These are phyloP conservation scores for Medicago ruthenica DNA, from an alignment of 306 rosid species.

Conservation along the genomic window DNA sequence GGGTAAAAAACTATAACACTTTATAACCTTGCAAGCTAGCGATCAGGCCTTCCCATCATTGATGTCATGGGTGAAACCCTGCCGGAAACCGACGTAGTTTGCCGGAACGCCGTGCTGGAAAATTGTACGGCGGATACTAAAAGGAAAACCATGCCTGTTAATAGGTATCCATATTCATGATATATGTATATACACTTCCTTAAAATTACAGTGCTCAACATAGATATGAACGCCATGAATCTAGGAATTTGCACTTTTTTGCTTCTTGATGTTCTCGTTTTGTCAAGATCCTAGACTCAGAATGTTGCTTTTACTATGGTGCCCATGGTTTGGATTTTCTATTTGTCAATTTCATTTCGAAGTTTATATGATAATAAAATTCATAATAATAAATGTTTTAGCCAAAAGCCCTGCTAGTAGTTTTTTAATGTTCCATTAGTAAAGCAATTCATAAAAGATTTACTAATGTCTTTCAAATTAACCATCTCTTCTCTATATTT, in stretches of 20 bases:
- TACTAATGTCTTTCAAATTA: too few relatives aligned
- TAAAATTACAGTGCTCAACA: conserved; percentile 53
- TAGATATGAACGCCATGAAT: conserved; percentile 48
- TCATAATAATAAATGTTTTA: too few relatives aligned
- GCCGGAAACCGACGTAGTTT: conserved; percentile 39
- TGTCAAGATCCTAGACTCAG: background rate
- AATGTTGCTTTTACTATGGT: conserved; percentile 42
- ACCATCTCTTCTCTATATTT: too few relatives aligned
- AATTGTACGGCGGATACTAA: conserved; percentile 50
- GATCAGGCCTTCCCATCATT: conserved; percentile 61
- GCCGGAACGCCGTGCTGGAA: conserved; percentile 52
- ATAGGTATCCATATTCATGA: conserved; percentile 45
- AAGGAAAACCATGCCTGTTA: conserved; percentile 50
- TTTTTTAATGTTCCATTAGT: too few relatives aligned
- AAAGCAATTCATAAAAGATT: too few relatives aligned
- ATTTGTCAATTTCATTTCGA: background rate
- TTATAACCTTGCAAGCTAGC: conserved; percentile 38
- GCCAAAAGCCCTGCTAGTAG: too few relatives aligned
- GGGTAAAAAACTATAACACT: background rate
- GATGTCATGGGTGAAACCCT: conserved; percentile 58
- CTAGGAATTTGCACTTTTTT: conserved; percentile 45
- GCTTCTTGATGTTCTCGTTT: conserved; percentile 8
- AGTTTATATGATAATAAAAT: too few relatives aligned
- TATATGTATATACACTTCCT: conserved; percentile 60
- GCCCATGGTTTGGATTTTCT: conserved; percentile 23